A percentile compares a stretch with the other conserved stretches of the same genome.
These are phyloP conservation scores for Alternaria postmessia DNA, from an alignment of 2,329 filamentous ascomycete genomes.

Conservation along the genomic window DNA sequence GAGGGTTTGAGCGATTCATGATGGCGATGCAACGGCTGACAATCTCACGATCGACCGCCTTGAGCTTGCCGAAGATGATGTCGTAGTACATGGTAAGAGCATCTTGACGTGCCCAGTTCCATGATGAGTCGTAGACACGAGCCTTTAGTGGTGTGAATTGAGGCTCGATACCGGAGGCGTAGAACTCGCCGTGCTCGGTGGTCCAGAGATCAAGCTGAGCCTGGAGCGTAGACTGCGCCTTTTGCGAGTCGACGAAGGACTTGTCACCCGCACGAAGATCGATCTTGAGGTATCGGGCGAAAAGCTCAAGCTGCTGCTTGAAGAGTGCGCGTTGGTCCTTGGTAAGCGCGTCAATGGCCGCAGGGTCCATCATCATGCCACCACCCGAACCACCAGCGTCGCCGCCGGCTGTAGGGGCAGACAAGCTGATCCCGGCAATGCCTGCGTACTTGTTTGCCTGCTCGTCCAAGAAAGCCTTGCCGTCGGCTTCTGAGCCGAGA, in stretches of 20 bases:
- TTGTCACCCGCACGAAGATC: constrained; percentile 97
- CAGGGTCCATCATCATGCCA: constrained; percentile 99
- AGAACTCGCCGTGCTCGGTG: constrained; percentile 94
- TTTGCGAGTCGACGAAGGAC: constrained; percentile 82
- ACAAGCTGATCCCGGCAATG: constrained; percentile 82
- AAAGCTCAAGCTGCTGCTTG: constrained; percentile 97
- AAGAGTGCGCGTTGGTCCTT: constrained; percentile 96
- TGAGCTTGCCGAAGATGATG: constrained; percentile 94
- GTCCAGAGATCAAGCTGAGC: constrained; percentile 95
- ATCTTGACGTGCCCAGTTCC: constrained; percentile 99
- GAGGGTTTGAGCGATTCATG: constrained; percentile 98
- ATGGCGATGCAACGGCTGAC: constrained; percentile 98
- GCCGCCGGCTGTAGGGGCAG: constrained; percentile 73
- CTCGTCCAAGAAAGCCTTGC: constrained; percentile 90
- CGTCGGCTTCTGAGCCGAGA: constrained; percentile 87
- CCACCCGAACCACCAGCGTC: constrained; percentile 75
- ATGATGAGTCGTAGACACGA: constrained; percentile 95
- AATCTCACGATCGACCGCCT: constrained; percentile 94
- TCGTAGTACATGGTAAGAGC: constrained; percentile 99
- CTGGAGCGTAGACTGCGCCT: constrained; percentile 87
- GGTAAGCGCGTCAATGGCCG: constrained; percentile 93
- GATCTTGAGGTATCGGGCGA: constrained; percentile 95
- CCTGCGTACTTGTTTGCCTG: constrained; percentile 89
- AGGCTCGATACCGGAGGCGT: constrained; percentile 92
- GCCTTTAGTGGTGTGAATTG: constrained; percentile 94